Evolutionary conservation across 306 rosid species (phyloP), one percentile per base, ranked within the genome.

Genomic region (Pyrus bretschneideri): DNA sequence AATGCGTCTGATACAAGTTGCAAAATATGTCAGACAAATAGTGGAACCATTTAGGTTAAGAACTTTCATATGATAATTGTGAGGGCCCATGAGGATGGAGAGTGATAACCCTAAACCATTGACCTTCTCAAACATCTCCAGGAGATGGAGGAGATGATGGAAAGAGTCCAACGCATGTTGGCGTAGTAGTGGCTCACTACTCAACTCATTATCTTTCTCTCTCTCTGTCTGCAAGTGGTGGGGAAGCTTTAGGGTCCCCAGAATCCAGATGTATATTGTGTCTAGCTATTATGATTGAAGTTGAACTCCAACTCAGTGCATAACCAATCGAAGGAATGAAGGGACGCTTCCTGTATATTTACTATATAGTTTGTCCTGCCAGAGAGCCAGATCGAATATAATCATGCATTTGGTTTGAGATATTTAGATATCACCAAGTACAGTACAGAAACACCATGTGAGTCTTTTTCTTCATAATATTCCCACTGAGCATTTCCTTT

Each of bases 261-360:
- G 84, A 49, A 17, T 49, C 55, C 55, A 17, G 21, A 49, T 55
- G n/a, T 8, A 72, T 69, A 77, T 49, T 49, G 21, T 74, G 79
- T 76, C 78, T 30, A 30, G 44, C 19, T 30, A 82, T 87, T 85
- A 81, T 49, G 55, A 49, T 49, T 49, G 21, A 49, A 49, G 55
- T 86, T 90, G 86, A 86, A 84, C 80, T 78, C 44, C 15, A 74
- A 69, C 79, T 45, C 76, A 74, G 76, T 49, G 55, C 55, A 49
- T 81, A 84, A 82, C 81, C 74, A 84, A 85, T 87, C 81, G 80
- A 81, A 83, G 67, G 83, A 83, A 85, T 84, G 75, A 87, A 84
- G 69, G 31, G 85, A 81, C 82, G 76, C 66, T 55, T 82, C 55
- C 79, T 59, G 75, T 73, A 59, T 57, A 76, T 59, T 80, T 74